phyloP scores from a whole-genome alignment of 75 land plant genomes.

The Sequoia sempervirens region DNA sequence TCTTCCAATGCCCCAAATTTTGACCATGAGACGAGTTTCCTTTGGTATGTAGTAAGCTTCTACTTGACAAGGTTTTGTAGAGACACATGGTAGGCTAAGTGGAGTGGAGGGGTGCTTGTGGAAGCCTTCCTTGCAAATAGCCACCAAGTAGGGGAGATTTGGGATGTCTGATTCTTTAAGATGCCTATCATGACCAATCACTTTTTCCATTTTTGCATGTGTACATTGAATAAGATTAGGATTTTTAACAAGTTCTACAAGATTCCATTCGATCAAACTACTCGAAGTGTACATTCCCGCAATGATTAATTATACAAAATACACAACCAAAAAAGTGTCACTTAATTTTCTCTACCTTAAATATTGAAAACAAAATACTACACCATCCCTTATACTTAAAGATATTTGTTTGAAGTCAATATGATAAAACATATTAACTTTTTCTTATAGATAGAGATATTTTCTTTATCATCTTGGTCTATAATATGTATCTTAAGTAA shows the following conservation, averaged over 20 bases:
- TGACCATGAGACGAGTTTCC: conserved; percentile 18
- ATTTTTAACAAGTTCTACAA: not conserved
- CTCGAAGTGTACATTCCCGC: not conserved
- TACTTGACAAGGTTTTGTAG: conserved; percentile 9
- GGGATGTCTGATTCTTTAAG: not conserved
- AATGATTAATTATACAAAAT: not conserved
- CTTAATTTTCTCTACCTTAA: too few relatives aligned
- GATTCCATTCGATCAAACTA: not conserved
- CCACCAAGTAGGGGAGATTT: not conserved
- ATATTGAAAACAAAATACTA: too few relatives aligned
- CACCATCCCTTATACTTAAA: conserved; percentile 14
- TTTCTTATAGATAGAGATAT: too few relatives aligned
- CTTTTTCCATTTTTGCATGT: not conserved
- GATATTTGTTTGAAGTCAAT: conserved; percentile 5
- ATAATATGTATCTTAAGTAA: too few relatives aligned
- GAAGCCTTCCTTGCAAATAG: not conserved
- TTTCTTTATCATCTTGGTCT: too few relatives aligned
- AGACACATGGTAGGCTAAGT: conserved; percentile 20
- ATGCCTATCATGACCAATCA: not conserved
- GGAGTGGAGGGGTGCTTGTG: conserved; percentile 24
- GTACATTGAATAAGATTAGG: not conserved
- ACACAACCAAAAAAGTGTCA: too few relatives aligned
- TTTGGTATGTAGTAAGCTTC: conserved; percentile 25
- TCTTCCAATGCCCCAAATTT: conserved; percentile 26
- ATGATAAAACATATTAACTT: too few relatives aligned